A percentile compares a stretch with the other conserved stretches of the same genome.
Conservation (phyloP, 805 yeast genomes). For the Yamadazyma sp. region DNA sequence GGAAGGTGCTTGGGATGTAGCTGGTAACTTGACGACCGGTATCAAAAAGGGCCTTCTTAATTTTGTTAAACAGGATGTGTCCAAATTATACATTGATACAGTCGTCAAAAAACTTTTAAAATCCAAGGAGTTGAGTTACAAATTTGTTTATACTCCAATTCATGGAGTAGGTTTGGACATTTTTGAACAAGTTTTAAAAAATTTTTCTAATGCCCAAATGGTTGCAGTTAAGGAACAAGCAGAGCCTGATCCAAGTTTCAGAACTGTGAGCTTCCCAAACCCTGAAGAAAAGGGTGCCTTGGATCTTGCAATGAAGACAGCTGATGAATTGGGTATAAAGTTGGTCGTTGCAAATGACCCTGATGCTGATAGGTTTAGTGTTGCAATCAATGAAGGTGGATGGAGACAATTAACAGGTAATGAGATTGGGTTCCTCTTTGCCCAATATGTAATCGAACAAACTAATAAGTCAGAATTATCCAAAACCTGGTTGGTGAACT, state of each 20-base stretch:
- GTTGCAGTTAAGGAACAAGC: conserved; percentile 47
- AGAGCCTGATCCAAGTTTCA: conserved; percentile 78
- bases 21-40: conserved; percentile 30
- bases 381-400: conserved; percentile 54
- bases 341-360: conserved; percentile 91
- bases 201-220: conserved; percentile 33
- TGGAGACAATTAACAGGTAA: conserved; percentile 91
- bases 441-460: conserved; percentile 52
- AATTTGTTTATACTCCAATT: conserved; percentile 86
- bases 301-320: conserved; percentile 61
- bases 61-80: conserved; percentile 41
- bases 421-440: conserved; percentile 84
- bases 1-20: conserved; percentile 48
- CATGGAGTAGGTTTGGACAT: conserved; percentile 88
- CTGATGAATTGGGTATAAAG: conserved; percentile 46
- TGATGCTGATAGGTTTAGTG: conserved; percentile 92
- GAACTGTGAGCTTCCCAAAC: conserved; percentile 87
- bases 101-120: conserved; percentile 29
- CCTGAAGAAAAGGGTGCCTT: conserved; percentile 96
- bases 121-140: conserved; percentile 23
- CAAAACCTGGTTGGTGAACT: conserved; percentile 62
- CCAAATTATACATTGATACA: conserved; percentile 37
- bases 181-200: conserved; percentile 41
- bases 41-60: conserved; percentile 24
- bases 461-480: conserved; percentile 21